Conservation (phyloP, 495 filamentous ascomycete species). For the Neurospora terricola region DNA sequence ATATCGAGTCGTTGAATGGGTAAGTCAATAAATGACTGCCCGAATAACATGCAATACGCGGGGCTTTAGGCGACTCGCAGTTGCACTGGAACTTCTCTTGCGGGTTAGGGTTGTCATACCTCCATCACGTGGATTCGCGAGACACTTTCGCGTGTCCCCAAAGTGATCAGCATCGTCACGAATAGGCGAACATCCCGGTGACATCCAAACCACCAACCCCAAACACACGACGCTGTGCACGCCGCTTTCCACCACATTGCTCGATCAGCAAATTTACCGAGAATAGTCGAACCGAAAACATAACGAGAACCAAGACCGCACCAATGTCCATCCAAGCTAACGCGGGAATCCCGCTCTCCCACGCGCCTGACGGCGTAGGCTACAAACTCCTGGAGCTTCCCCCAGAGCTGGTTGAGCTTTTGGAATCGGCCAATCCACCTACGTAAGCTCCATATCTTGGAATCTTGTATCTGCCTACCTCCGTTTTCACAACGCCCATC, state of each 20-base stretch:
- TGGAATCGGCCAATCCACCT: constrained; percentile 51
- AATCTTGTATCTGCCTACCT: background rate
- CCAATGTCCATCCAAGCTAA: constrained; percentile 52
- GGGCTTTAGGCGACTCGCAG: no score
- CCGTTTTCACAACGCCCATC: no score
- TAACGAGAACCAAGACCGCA: background rate
- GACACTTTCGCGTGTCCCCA: background rate
- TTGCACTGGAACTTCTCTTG: background rate
- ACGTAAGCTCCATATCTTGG: constrained; percentile 34
- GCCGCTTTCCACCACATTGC: background rate
- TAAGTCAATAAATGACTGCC: no score
- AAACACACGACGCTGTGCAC: background rate
- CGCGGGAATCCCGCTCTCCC: constrained; percentile 52
- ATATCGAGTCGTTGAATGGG: no score
- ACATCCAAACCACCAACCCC: background rate
- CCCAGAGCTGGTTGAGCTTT: constrained; percentile 55
- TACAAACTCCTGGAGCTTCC: constrained; percentile 79
- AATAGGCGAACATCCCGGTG: background rate
- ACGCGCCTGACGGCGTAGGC: constrained; percentile 45
- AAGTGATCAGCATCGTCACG: background rate
- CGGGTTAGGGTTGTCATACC: background rate
- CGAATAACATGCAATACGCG: no score
- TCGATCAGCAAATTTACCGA: accelerated
- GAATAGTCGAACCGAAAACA: background rate
- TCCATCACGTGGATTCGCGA: background rate